Evolutionary conservation across 164 flowering plant genomes (phyloP).

Genomic region (Brasenia schreberi): DNA sequence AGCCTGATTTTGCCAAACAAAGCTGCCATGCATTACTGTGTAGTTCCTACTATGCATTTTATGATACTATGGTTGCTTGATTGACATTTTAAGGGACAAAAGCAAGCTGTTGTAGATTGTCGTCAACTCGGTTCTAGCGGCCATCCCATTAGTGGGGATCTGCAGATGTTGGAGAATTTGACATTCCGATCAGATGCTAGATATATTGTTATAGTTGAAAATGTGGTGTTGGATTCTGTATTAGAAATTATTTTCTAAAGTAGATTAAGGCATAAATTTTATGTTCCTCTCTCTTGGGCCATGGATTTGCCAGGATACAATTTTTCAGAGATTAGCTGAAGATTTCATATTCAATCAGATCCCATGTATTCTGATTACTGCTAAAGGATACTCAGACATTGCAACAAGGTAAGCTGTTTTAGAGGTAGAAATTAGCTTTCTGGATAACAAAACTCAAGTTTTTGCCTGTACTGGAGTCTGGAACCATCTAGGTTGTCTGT

Average conservation of each 20-base stretch:
- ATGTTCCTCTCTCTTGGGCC: slow-evolving; percentile 2
- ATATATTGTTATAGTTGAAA: slow-evolving; percentile 80
- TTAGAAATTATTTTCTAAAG: no score
- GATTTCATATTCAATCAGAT: slow-evolving; percentile 75
- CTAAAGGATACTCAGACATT: slow-evolving; percentile 95
- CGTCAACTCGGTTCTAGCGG: slow-evolving; percentile 80
- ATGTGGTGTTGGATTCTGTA: slow-evolving; percentile 28
- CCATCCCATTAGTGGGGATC: slow-evolving; percentile 71
- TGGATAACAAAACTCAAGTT: no score
- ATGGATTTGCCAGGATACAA: slow-evolving; percentile 58
- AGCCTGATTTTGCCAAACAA: no score
- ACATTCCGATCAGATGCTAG: slow-evolving; percentile 67
- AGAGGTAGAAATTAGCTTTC: background rate
- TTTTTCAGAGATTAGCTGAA: slow-evolving; percentile 84
- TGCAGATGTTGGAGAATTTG: slow-evolving; percentile 40
- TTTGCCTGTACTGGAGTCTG: no score
- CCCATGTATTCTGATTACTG: slow-evolving; percentile 88
- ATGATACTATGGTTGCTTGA: background rate
- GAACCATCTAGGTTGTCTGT: no score
- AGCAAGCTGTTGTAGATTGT: slow-evolving; percentile 64
- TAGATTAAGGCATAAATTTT: no score
- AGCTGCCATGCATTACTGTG: background rate
- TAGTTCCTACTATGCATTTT: background rate
- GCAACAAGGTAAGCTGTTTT: slow-evolving; percentile 63
- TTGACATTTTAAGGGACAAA: slow-evolving; percentile 41